Conservation (phyloP, 1,139 yeast species). For the Geotrichum australiense region DNA sequence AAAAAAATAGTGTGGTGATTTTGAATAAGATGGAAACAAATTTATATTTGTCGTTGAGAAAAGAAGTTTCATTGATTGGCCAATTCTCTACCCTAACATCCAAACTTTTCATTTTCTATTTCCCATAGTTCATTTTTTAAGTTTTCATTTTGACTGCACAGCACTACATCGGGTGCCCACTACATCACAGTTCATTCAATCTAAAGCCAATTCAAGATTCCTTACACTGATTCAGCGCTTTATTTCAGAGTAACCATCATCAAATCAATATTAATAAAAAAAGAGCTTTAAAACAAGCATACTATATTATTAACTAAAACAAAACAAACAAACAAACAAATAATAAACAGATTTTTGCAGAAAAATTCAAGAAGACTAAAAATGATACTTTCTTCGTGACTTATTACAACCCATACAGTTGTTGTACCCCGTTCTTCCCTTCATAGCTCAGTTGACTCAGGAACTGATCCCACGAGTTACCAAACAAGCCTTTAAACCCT, state of each 20-base stretch:
- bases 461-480: conserved; percentile 31
- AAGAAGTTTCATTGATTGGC: too few species aligned
- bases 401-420: conserved; percentile 9
- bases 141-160: too few species aligned
- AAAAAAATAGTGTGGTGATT: conserved; percentile 1
- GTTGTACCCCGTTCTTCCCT: conserved; percentile 7
- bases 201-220: too few species aligned
- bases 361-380: not conserved
- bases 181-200: too few species aligned
- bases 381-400: not conserved
- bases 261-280: conserved; percentile 1
- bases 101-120: too few species aligned
- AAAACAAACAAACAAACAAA: not conserved
- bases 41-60: too few species aligned
- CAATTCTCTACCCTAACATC: too few species aligned
- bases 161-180: too few species aligned
- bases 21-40: too few species aligned
- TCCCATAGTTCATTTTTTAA: too few species aligned
- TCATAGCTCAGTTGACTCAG: conserved; percentile 9
- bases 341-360: conserved; percentile 1
- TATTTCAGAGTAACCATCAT: too few species aligned
- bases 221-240: too few species aligned
- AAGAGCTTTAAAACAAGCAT: not conserved
- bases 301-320: not conserved
- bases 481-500: conserved; percentile 32